These are phyloP conservation scores for Boletales sp. DNA, from an alignment of 768 basidiomycete genomes.

Conservation along the genomic window DNA sequence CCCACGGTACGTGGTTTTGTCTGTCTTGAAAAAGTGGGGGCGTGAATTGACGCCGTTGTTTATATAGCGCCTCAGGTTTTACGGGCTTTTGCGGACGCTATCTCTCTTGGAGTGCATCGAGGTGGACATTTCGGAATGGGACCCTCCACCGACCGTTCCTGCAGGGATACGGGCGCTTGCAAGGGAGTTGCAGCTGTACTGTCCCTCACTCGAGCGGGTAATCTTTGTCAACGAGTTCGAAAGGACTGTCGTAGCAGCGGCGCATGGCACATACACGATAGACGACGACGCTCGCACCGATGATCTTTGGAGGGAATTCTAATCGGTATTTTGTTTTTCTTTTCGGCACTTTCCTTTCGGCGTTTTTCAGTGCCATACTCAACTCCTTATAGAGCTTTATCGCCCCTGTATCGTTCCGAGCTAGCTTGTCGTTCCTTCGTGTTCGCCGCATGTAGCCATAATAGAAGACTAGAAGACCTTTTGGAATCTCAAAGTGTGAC, in stretches of 20 bases:
- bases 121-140: constrained; percentile 64
- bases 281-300: constrained; percentile 26
- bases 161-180: constrained; percentile 56
- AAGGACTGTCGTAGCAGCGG: constrained; percentile 43
- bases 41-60: constrained; percentile 2
- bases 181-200: constrained; percentile 59
- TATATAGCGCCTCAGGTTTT: constrained; percentile 56
- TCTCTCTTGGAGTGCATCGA: constrained; percentile 52
- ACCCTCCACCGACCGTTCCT: constrained; percentile 49
- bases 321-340: constrained; percentile 10
- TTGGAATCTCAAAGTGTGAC: constrained; percentile 8
- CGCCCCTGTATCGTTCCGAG: not conserved
- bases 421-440: constrained; percentile 12
- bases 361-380: not conserved
- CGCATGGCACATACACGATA: constrained; percentile 27
- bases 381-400: constrained; percentile 3
- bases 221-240: constrained; percentile 67
- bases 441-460: constrained; percentile 16
- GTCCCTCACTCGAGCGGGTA: constrained; percentile 45
- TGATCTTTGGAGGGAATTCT: constrained; percentile 32
- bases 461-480: constrained; percentile 6
- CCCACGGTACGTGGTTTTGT: constrained; percentile 22
- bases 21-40: not conserved
- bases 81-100: constrained; percentile 54
- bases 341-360: constrained; percentile 2